Evolutionary conservation across 371 early-diverging fungal species (phyloP).

Genomic region (Rhizomucor miehei): DNA sequence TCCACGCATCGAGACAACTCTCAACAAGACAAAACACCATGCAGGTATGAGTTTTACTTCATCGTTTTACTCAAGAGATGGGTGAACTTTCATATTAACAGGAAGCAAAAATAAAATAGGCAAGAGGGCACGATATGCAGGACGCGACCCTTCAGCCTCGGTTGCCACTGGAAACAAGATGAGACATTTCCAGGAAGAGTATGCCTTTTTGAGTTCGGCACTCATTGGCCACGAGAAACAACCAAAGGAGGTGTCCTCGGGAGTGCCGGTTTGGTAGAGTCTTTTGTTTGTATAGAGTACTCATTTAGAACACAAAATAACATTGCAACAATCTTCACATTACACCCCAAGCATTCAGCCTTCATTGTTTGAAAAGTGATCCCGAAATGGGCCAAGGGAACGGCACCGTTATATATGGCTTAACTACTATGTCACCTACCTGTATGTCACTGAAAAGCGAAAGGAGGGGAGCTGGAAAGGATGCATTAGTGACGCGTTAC

Average conservation of each 20-base stretch:
- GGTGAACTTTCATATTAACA: background rate
- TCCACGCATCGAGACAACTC: constrained; percentile 81
- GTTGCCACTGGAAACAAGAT: constrained; percentile 98
- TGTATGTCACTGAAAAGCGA: too few relatives aligned
- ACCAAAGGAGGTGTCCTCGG: constrained; percentile 64
- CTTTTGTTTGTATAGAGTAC: too few relatives aligned
- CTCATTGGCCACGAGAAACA: constrained; percentile 70
- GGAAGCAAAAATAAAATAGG: constrained; percentile 15
- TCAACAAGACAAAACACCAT: constrained; percentile 70
- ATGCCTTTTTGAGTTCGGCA: constrained; percentile 79
- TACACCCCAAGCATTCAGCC: too few relatives aligned
- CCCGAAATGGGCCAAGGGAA: too few relatives aligned
- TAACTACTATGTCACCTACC: too few relatives aligned
- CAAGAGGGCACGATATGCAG: constrained; percentile 79
- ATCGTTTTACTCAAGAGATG: too few relatives aligned
- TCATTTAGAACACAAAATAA: too few relatives aligned
- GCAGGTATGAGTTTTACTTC: constrained; percentile 38
- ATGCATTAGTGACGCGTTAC: too few relatives aligned
- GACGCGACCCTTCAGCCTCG: constrained; percentile 90
- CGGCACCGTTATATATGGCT: too few relatives aligned
- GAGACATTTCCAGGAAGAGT: constrained; percentile 92
- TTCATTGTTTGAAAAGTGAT: too few relatives aligned
- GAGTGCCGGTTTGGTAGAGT: constrained; percentile 68
- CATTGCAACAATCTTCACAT: too few relatives aligned
- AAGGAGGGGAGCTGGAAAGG: too few relatives aligned